These are phyloP conservation scores for Aspergillus novofumigatus DNA, from an alignment of 2,329 filamentous ascomycete species.

Conservation along the genomic window DNA sequence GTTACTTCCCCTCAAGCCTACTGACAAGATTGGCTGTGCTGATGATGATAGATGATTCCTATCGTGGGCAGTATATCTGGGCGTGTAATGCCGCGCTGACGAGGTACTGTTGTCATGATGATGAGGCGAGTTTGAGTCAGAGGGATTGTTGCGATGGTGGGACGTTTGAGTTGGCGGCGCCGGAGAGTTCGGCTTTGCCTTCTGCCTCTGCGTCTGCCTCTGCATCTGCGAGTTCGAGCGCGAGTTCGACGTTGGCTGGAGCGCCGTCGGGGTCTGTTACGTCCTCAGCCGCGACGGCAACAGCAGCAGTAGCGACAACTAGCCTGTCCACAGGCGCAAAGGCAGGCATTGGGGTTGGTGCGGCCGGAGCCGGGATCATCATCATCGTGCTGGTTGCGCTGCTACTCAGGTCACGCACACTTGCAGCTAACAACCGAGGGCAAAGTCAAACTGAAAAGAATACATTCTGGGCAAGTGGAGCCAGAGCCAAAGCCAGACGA, in stretches of 20 bases:
- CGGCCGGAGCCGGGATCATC: not conserved
- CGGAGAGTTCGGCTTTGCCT: too few species aligned
- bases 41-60: too few species aligned
- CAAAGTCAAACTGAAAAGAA: not conserved
- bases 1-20: too few species aligned
- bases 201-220: too few species aligned
- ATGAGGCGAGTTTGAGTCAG: not conserved
- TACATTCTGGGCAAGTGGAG: not conserved
- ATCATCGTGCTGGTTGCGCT: slow-evolving; percentile 2
- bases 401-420: not conserved
- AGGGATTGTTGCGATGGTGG: not conserved
- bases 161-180: not conserved
- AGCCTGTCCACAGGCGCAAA: slow-evolving; percentile 6
- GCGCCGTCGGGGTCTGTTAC: not conserved
- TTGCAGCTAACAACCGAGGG: too few species aligned
- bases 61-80: too few species aligned
- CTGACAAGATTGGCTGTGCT: too few species aligned
- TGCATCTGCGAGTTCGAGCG: not conserved
- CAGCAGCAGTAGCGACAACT: not conserved
- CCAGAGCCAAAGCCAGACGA: not conserved
- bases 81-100: not conserved
- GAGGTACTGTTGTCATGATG: not conserved
- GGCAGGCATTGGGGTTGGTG: slow-evolving; percentile 8
- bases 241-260: not conserved
- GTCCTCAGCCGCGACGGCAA: not conserved